Evolutionary conservation across 345 rosid genomes (phyloP).

Genomic region (Aquilaria sinensis): DNA sequence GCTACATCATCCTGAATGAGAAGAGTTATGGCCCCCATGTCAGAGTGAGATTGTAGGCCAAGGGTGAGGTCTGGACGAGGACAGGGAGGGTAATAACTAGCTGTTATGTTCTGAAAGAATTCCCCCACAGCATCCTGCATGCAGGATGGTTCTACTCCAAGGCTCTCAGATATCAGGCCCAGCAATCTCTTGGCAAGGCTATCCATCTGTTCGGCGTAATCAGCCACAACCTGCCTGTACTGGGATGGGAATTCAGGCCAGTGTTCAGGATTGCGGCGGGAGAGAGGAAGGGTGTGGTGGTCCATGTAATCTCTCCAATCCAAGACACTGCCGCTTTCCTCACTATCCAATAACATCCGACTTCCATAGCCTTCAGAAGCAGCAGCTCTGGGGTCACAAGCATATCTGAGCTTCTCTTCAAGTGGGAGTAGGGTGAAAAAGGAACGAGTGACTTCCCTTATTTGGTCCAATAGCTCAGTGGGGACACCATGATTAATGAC

Average conservation of each 20-base stretch:
- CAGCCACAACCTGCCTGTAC: slow-evolving; percentile 58
- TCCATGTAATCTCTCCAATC: slow-evolving; percentile 98
- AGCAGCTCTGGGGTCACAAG: slow-evolving; percentile 54
- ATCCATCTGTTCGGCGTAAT: slow-evolving; percentile 59
- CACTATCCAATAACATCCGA: slow-evolving; percentile 45
- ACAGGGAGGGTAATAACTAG: slow-evolving; percentile 86
- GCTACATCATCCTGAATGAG: slow-evolving; percentile 77
- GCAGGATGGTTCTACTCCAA: slow-evolving; percentile 40
- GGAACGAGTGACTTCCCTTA: slow-evolving; percentile 31
- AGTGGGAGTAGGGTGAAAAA: slow-evolving; percentile 56
- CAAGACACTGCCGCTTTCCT: slow-evolving; percentile 36
- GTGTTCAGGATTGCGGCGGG: slow-evolving; percentile 58
- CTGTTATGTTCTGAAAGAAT: slow-evolving; percentile 79
- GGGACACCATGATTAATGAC: slow-evolving; percentile 72
- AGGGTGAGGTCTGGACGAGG: slow-evolving; percentile 85
- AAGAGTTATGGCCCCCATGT: slow-evolving; percentile 74
- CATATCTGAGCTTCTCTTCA: slow-evolving; percentile 64
- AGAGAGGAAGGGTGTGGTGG: slow-evolving; percentile 76
- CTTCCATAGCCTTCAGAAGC: slow-evolving; percentile 88
- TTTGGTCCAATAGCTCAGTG: slow-evolving; percentile 35
- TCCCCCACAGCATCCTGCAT: slow-evolving; percentile 67
- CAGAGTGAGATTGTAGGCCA: slow-evolving; percentile 90
- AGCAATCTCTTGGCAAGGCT: slow-evolving; percentile 53
- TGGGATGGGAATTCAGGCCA: slow-evolving; percentile 70
- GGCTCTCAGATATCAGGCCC: slow-evolving; percentile 57